Conservation (phyloP, 768 basidiomycete species). For the Calvatia gigantea region DNA sequence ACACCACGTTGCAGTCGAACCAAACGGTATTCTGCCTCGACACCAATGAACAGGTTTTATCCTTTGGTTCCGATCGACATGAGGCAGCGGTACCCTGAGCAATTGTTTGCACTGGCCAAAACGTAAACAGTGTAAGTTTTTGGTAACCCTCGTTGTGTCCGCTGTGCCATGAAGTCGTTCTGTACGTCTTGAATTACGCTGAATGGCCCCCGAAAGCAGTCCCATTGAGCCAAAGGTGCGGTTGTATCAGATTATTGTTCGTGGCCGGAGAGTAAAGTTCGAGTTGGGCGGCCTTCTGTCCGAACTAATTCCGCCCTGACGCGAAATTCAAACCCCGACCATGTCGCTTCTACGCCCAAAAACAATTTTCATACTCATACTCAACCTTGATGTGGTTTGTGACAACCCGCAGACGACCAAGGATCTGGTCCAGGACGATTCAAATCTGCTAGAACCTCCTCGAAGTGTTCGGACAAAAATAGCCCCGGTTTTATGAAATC, state of each 20-base stretch:
- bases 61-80: constrained; percentile 16
- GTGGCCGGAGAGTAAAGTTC: background rate
- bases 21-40: constrained; percentile 2
- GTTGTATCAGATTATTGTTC: background rate
- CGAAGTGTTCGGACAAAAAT: constrained; percentile 1
- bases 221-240: background rate
- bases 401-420: background rate
- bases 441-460: background rate
- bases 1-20: constrained; percentile 23
- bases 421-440: background rate
- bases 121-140: background rate
- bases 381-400: background rate
- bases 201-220: background rate
- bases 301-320: constrained; percentile 1
- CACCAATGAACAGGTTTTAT: constrained; percentile 2
- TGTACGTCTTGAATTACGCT: constrained; percentile 5
- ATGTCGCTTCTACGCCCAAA: background rate
- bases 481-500: background rate
- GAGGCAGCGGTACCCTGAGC: constrained; percentile 12
- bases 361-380: background rate
- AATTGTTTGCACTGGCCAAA: constrained; percentile 1
- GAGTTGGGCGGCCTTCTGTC: background rate
- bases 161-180: background rate
- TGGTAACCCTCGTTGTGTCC: background rate
- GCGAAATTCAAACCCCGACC: background rate